Percentiles rank a stretch among this genome's conserved stretches.
phyloP scores from a whole-genome alignment of 73 alveolate genomes.

The Paramecium biaurelia region DNA sequence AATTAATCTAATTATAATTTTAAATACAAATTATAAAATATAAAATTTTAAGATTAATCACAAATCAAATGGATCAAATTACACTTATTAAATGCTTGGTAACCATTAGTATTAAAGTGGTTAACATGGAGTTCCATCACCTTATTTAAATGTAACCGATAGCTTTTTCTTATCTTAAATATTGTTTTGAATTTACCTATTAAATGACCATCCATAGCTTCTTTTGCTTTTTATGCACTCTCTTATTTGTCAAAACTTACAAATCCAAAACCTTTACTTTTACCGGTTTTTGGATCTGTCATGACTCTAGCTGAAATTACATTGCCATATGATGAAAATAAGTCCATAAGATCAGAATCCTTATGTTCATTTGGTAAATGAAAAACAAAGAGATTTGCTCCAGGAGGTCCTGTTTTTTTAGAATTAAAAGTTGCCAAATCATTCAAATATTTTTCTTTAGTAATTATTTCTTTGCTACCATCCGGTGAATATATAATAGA shows the following conservation, averaged over 20 bases:
- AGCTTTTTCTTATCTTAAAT: neutral
- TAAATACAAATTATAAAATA: neutral
- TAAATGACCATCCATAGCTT: slow-evolving; percentile 17
- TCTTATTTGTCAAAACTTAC: slow-evolving; percentile 9
- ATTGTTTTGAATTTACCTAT: neutral
- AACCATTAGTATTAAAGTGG: slow-evolving; percentile 10
- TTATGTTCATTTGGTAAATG: slow-evolving; percentile 60
- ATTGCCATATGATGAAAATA: slow-evolving; percentile 47
- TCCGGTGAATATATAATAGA: slow-evolving; percentile 55
- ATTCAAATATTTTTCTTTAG: slow-evolving; percentile 21
- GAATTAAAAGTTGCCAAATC: neutral
- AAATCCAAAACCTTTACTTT: slow-evolving; percentile 59
- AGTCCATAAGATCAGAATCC: slow-evolving; percentile 53
- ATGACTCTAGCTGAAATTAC: slow-evolving; percentile 60
- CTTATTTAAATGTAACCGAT: neutral
- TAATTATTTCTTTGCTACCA: slow-evolving; percentile 48
- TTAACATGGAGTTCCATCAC: neutral
- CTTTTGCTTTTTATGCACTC: slow-evolving; percentile 33
- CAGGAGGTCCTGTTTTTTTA: slow-evolving; percentile 63
- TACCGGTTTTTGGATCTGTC: slow-evolving; percentile 57
- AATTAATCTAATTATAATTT: neutral
- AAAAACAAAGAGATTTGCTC: slow-evolving; percentile 55
- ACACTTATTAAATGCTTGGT: neutral
- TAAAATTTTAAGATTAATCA: neutral
- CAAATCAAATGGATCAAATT: slow-evolving; percentile 41